These are phyloP conservation scores for Protomyces lactucae-debilis DNA, from an alignment of 1,139 yeast species.

Conservation along the genomic window DNA sequence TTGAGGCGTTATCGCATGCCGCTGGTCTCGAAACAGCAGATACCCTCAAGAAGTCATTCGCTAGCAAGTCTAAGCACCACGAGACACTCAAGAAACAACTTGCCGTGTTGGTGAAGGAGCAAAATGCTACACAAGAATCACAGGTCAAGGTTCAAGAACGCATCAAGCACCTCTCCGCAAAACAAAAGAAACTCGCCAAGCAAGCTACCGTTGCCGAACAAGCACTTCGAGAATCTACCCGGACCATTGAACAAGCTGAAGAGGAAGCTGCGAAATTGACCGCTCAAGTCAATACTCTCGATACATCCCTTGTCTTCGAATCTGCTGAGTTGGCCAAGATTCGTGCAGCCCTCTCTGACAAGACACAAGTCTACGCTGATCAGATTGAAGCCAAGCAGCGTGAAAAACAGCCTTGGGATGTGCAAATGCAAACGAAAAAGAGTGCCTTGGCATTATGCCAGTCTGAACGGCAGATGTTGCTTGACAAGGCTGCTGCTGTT, in stretches of 20 bases:
- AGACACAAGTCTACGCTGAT: constrained; percentile 61
- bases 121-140: constrained; percentile 42
- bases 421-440: constrained; percentile 59
- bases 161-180: constrained; percentile 55
- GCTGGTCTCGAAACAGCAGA: constrained; percentile 43
- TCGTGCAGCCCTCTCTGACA: constrained; percentile 62
- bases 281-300: constrained; percentile 43
- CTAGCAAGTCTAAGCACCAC: constrained; percentile 35
- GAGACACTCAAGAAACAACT: constrained; percentile 28
- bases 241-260: constrained; percentile 48
- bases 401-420: constrained; percentile 79
- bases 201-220: constrained; percentile 41
- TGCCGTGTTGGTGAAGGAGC: constrained; percentile 28
- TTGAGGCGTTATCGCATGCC: constrained; percentile 45
- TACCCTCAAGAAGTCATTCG: constrained; percentile 44
- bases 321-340: constrained; percentile 55
- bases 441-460: constrained; percentile 61
- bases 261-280: constrained; percentile 44
- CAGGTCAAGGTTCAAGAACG: constrained; percentile 72
- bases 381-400: constrained; percentile 61
- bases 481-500: constrained; percentile 47
- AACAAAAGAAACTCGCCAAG: constrained; percentile 60
- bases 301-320: constrained; percentile 50
- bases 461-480: constrained; percentile 60
- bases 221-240: constrained; percentile 45